phyloP scores from a whole-genome alignment of 2,329 filamentous ascomycete species.

The Fusarium austroafricanum region DNA sequence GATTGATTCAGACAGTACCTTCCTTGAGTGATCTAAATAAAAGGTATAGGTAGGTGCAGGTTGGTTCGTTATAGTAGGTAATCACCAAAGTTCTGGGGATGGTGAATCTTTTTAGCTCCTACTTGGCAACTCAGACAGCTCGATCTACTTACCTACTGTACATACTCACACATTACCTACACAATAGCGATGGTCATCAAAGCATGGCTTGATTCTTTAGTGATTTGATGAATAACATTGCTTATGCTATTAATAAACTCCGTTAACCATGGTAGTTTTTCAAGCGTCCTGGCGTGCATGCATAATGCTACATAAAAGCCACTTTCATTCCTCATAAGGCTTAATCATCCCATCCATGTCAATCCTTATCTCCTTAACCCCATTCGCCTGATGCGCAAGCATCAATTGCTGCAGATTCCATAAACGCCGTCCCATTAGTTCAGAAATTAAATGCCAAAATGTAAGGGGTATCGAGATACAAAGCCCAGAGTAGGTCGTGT shows the following conservation, averaged over 20 bases:
- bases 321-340: slow-evolving; percentile 13
- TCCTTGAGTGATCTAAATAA: too few species aligned
- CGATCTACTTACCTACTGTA: too few species aligned
- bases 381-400: slow-evolving; percentile 13
- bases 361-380: slow-evolving; percentile 2
- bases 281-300: neutral
- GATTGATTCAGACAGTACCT: too few species aligned
- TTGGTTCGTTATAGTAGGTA: too few species aligned
- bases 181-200: neutral
- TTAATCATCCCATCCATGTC: slow-evolving; percentile 13
- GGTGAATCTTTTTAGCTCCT: too few species aligned
- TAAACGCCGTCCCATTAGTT: slow-evolving; percentile 31
- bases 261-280: neutral
- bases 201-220: neutral
- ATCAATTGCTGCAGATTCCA: slow-evolving; percentile 1
- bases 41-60: too few species aligned
- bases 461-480: slow-evolving; percentile 22
- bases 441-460: slow-evolving; percentile 4
- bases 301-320: slow-evolving; percentile 25
- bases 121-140: too few species aligned
- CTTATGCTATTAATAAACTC: neutral
- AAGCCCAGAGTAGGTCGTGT: neutral
- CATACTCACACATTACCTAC: too few species aligned
- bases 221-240: too few species aligned
- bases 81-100: too few species aligned